Evolutionary conservation across 2,329 filamentous ascomycete genomes (phyloP).

Genomic region (Talaromyces atroroseus): DNA sequence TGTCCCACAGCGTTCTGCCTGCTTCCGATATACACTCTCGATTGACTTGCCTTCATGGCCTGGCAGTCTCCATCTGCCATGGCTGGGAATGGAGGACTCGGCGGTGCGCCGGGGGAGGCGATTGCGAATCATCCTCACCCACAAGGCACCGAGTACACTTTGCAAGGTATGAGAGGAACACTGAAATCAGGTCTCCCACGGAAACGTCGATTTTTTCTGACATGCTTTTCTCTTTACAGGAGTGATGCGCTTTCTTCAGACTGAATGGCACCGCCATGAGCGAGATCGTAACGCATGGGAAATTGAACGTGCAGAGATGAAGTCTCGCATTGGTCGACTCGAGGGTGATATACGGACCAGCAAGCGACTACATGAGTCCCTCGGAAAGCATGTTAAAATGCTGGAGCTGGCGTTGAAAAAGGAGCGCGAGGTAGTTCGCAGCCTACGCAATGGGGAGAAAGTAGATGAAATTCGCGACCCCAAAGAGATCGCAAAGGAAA

Average conservation of each 20-base stretch:
- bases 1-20: background rate
- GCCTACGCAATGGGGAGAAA: constrained; percentile 46
- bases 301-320: constrained; percentile 98
- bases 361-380: constrained; percentile 79
- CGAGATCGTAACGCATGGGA: constrained; percentile 98
- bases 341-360: constrained; percentile 84
- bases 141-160: constrained; percentile 64
- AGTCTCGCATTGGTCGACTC: constrained; percentile 87
- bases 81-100: constrained; percentile 50
- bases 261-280: constrained; percentile 98
- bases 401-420: constrained; percentile 83
- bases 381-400: constrained; percentile 85
- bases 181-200: too few relatives aligned
- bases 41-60: constrained; percentile 49
- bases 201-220: background rate
- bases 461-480: constrained; percentile 43
- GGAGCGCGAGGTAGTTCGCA: constrained; percentile 66
- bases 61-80: constrained; percentile 65
- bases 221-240: constrained; percentile 46
- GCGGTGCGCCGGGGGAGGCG: constrained; percentile 37
- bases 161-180: constrained; percentile 54
- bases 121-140: constrained; percentile 40
- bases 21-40: background rate
- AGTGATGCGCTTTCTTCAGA: constrained; percentile 98
- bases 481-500: constrained; percentile 43